Conservation (phyloP, 2,329 filamentous ascomycete genomes). For the Monilinia polystroma region DNA sequence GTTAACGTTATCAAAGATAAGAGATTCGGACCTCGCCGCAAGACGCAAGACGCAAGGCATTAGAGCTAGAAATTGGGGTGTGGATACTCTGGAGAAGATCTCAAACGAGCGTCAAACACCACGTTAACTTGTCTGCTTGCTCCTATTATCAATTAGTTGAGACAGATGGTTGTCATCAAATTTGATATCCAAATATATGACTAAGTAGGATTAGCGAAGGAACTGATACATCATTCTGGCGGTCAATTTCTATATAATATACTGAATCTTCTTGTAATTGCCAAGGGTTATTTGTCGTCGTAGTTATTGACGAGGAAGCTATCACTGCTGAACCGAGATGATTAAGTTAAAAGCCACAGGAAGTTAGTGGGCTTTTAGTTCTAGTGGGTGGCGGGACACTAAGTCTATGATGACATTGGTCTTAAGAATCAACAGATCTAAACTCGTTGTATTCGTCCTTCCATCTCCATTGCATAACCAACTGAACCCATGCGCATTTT, state of each 20-base stretch:
- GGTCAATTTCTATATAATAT: not conserved
- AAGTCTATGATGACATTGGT: conserved; percentile 13
- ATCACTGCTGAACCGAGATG: not conserved
- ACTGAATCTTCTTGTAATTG: not conserved
- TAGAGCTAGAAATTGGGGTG: not conserved
- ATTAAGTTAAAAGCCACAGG: not conserved
- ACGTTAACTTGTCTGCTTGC: not conserved
- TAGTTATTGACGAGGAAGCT: not conserved
- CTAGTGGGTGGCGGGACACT: not conserved
- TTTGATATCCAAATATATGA: not conserved
- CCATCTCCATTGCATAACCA: not conserved
- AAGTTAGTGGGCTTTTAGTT: not conserved
- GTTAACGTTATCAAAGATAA: conserved; percentile 12
- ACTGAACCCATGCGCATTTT: not conserved
- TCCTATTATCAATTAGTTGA: conserved; percentile 4
- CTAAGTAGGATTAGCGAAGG: no score
- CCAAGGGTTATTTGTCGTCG: not conserved
- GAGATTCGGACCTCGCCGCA: conserved; percentile 11
- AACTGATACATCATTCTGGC: not conserved
- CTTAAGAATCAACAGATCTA: not conserved
- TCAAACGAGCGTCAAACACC: not conserved
- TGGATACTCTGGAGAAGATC: conserved; percentile 3
- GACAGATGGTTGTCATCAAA: conserved; percentile 1
- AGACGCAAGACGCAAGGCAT: not conserved
- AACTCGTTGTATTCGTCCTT: not conserved